Evolutionary conservation across 768 basidiomycete species (phyloP).

Genomic region (Trametes gibbosa): DNA sequence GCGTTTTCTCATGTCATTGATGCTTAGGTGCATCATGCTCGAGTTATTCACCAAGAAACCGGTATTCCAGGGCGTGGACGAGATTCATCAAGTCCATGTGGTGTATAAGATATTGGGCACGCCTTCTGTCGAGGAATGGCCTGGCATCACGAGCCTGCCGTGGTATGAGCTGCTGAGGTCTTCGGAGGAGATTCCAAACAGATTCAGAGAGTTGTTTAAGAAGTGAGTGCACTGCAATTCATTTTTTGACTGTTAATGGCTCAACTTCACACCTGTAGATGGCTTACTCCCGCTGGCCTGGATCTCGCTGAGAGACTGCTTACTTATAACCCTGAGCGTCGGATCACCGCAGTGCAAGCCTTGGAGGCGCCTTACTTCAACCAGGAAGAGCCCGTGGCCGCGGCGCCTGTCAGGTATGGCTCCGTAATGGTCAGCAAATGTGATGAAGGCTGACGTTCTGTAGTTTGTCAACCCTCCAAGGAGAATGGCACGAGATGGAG

Average conservation of each 20-base stretch:
- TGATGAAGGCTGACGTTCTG: not conserved
- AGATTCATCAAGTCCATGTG: conserved; percentile 94
- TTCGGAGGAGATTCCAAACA: conserved; percentile 66
- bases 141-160: conserved; percentile 75
- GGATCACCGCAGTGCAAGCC: conserved; percentile 78
- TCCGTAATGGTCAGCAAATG: not conserved
- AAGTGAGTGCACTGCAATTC: conserved; percentile 47
- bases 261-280: conserved; percentile 42
- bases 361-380: conserved; percentile 83
- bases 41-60: conserved; percentile 95
- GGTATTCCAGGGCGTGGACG: conserved; percentile 97
- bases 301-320: conserved; percentile 85
- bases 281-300: conserved; percentile 82
- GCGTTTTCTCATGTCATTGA: not conserved
- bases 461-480: conserved; percentile 77
- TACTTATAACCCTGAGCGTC: conserved; percentile 72
- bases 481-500: conserved; percentile 98
- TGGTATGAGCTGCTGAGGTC: conserved; percentile 99
- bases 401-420: conserved; percentile 76
- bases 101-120: conserved; percentile 92
- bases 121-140: conserved; percentile 81
- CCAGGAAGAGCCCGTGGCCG: conserved; percentile 70
- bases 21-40: conserved; percentile 90
- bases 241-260: not conserved
- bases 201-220: conserved; percentile 81